phyloP scores from a whole-genome alignment of 805 yeast species.

The Hanseniaspora hatyaiensis region DNA sequence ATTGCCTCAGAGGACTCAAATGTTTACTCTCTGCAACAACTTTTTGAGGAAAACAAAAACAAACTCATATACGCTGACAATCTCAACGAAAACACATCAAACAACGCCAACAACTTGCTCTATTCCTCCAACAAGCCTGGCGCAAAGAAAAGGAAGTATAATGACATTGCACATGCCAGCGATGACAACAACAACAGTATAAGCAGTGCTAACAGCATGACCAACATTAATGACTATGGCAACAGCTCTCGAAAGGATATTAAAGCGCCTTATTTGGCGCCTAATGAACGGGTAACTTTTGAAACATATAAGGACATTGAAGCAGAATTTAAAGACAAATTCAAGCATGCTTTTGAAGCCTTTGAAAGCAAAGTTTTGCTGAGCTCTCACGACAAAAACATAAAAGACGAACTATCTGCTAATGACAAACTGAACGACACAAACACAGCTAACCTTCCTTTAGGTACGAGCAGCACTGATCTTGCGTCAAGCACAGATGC shows the following conservation, averaged over 20 bases:
- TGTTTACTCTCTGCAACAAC: conserved; percentile 8
- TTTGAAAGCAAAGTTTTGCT: not conserved
- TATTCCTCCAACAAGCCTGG: no score
- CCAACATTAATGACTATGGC: not conserved
- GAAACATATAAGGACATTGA: conserved; percentile 4
- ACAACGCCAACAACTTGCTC: no score
- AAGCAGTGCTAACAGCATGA: not conserved
- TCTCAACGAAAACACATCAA: no score
- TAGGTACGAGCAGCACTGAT: no score
- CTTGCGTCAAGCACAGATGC: no score
- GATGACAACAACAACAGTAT: not conserved
- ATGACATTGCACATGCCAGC: conserved; percentile 3
- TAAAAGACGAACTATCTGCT: not conserved
- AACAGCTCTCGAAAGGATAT: no score
- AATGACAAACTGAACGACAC: no score
- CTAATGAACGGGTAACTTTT: not conserved
- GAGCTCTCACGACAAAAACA: not conserved
- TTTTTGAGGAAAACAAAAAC: conserved; percentile 13
- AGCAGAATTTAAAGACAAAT: conserved; percentile 2
- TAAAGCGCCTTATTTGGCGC: no score
- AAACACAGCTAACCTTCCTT: no score
- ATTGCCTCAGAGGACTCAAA: not conserved
- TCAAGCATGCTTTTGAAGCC: not conserved
- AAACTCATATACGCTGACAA: conserved; percentile 7
- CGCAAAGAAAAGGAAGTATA: no score